phyloP scores from a whole-genome alignment of 2,329 filamentous ascomycete genomes.

The Cladophialophora immunda region DNA sequence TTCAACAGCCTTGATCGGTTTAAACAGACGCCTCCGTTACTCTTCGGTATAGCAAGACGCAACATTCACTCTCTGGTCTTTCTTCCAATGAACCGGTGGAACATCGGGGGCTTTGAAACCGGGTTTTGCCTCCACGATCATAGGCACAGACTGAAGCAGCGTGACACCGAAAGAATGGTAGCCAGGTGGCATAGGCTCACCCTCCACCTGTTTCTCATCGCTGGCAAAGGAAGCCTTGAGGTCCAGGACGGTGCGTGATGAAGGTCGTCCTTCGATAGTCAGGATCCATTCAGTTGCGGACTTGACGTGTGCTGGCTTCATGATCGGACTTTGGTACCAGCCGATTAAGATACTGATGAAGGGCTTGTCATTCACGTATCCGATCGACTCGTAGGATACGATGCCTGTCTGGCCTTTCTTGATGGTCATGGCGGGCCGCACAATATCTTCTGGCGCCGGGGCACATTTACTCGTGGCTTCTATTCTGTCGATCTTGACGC shows the following conservation, averaged over 20 bases:
- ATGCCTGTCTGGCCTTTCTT: constrained; percentile 14
- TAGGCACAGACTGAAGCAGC: constrained; percentile 11
- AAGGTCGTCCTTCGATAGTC: constrained; percentile 13
- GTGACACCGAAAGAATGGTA: constrained; percentile 8
- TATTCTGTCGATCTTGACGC: constrained; percentile 9
- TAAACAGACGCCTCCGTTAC: background rate
- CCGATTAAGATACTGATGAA: constrained; percentile 13
- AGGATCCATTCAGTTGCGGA: constrained; percentile 9
- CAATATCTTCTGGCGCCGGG: constrained; percentile 11
- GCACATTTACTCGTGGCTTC: constrained; percentile 9
- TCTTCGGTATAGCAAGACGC: constrained; percentile 9
- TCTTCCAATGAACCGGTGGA: constrained; percentile 12
- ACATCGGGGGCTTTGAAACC: constrained; percentile 10
- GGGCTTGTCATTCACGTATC: constrained; percentile 9
- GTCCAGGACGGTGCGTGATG: constrained; percentile 12
- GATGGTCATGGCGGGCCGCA: constrained; percentile 11
- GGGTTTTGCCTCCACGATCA: constrained; percentile 4
- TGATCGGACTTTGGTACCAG: constrained; percentile 5
- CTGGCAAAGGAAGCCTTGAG: constrained; percentile 5
- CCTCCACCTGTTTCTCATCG: constrained; percentile 5
- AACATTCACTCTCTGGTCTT: constrained; percentile 11
- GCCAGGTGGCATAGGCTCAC: constrained; percentile 9
- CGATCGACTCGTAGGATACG: constrained; percentile 7
- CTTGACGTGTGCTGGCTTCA: constrained; percentile 9
- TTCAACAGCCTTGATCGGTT: constrained; percentile 8